Base-by-base conservation (phyloP, 2,329 filamentous ascomycete genomes). In the Emmonsiellopsis sp. region DNA sequence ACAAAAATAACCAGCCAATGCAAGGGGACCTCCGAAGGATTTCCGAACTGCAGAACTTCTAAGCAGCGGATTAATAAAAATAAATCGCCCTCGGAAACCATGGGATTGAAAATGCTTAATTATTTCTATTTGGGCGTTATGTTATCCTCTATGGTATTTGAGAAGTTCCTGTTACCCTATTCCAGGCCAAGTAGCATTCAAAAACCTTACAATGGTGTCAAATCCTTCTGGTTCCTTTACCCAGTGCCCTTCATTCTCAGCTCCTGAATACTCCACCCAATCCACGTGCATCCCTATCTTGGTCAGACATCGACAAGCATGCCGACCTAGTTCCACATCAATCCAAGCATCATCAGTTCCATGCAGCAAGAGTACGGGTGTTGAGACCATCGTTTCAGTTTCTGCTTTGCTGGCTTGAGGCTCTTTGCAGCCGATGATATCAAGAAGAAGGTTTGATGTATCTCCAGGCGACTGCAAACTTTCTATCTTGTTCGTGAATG, bases 261-360 rank as follows among this genome's bases (percentile, higher is more conserved):
- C 73, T 6, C 71, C 73, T 8, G 58, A 56, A 57, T 77, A 77
- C 55, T 76, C 71, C 6, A 61, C 36, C 59, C 62, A 66, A 45
- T 65, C 61, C 6, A 64, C 61, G 1, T 47, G 14, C 3, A 59
- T 39, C 2, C 74, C 72, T 40, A 71, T 61, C 8, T 55, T 54
- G 1, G 44, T 37, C 2, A 77, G 58, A 3, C 68, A 56, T 6
- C 62, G 56, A 4, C 55, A 54, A 0, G 69, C 69, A 32, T 71
- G 60, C 48, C 63, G 55, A 11, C 74, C 74, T 4, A 77, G 61
- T 13, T 72, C 65, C 2, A 76, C 63, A 42, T 74, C 67, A 2
- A 81, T 71, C 55, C 68, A 73, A 0, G 64, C 66, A 61, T 80
- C 76, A 43, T 80, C 77, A 3, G 58, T 56, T 2, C 75, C 75